phyloP scores from a whole-genome alignment of 164 flowering plant species.

The Tetracentron sinense region DNA sequence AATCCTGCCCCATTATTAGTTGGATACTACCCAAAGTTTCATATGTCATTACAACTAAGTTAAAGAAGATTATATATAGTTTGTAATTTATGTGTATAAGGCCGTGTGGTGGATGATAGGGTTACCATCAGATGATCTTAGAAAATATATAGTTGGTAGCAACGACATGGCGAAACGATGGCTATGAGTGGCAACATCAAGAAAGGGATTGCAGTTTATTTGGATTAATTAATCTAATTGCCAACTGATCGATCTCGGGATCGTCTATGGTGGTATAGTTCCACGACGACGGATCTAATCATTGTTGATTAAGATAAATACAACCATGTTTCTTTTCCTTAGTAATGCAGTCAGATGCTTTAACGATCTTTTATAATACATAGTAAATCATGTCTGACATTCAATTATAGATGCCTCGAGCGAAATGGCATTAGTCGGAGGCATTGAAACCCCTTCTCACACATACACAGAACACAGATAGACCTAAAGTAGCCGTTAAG shows the following conservation, averaged over 20 bases:
- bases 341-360: too few relatives aligned
- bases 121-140: neutral
- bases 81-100: neutral
- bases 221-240: neutral
- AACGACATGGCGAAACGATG: conserved; percentile 18
- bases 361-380: too few relatives aligned
- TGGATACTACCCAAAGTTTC: conserved; percentile 21
- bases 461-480: too few relatives aligned
- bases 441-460: too few relatives aligned
- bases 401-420: too few relatives aligned
- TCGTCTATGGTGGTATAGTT: too few relatives aligned
- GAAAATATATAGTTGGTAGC: conserved; percentile 11
- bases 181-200: conserved; percentile 16
- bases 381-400: too few relatives aligned
- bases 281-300: too few relatives aligned
- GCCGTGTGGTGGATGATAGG: neutral
- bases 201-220: neutral
- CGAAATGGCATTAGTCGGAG: too few relatives aligned
- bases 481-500: too few relatives aligned
- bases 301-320: too few relatives aligned
- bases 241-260: neutral
- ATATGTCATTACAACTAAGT: conserved; percentile 17
- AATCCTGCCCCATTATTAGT: conserved; percentile 27
- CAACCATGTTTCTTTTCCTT: too few relatives aligned
- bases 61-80: neutral